Conservation (phyloP, 129 eudicot species). For the Artemisia argyi region DNA sequence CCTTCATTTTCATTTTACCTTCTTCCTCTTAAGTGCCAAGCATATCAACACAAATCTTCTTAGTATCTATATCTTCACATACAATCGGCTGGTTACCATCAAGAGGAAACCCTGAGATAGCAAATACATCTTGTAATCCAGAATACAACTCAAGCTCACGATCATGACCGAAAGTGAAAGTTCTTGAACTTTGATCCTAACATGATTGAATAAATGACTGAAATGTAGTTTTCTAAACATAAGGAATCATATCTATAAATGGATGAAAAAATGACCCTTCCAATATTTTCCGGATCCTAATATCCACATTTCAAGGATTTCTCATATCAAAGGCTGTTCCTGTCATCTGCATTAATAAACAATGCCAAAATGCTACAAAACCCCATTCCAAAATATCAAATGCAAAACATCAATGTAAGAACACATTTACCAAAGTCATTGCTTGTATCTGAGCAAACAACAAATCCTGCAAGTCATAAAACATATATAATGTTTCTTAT, state of each 20-base stretch:
- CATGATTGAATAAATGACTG: not conserved
- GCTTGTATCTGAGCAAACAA: not conserved
- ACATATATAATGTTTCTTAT: not conserved
- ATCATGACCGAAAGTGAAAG: not conserved
- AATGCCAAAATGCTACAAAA: not conserved
- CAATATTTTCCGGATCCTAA: not conserved
- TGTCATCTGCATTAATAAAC: not conserved
- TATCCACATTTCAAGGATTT: not conserved
- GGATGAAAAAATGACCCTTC: not conserved
- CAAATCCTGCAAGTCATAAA: not conserved
- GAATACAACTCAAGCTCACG: not conserved
- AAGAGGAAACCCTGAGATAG: not conserved
- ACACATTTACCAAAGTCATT: not conserved
- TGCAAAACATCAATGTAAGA: not conserved
- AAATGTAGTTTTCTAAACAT: not conserved
- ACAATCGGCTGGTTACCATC: not conserved
- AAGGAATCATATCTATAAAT: not conserved
- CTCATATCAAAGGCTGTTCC: not conserved
- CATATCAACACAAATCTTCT: not conserved
- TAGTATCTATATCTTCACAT: not conserved
- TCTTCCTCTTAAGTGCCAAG: not conserved
- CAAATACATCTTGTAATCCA: not conserved
- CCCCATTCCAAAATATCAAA: conserved; percentile 2
- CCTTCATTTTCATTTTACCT: not conserved
- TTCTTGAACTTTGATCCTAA: not conserved